These are phyloP conservation scores for Tremella mesenterica DNA, from an alignment of 768 basidiomycete genomes.

Conservation along the genomic window DNA sequence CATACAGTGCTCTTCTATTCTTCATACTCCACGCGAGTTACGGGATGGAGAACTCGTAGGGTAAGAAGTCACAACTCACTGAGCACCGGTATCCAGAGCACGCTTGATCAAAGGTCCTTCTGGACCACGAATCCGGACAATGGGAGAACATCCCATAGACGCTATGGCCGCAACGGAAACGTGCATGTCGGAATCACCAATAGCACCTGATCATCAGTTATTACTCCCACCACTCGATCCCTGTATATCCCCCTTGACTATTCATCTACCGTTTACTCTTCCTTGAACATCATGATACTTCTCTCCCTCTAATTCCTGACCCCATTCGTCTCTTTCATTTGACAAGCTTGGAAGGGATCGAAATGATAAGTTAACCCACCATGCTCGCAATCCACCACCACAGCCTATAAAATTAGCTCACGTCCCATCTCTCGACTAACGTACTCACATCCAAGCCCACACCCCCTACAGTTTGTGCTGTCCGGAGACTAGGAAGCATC, in stretches of 20 bases:
- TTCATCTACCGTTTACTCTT: too few species aligned
- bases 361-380: too few species aligned
- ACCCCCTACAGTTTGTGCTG: conserved; percentile 11
- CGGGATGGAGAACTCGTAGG: too few species aligned
- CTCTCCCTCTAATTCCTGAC: not conserved
- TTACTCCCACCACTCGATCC: too few species aligned
- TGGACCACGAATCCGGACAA: conserved; percentile 16
- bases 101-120: conserved; percentile 19
- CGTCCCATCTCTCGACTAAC: not conserved
- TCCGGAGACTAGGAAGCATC: conserved; percentile 6
- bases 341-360: not conserved
- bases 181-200: conserved; percentile 26
- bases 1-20: too few species aligned
- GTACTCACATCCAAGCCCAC: conserved; percentile 18
- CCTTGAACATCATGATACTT: too few species aligned
- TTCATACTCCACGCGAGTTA: too few species aligned
- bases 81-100: conserved; percentile 25
- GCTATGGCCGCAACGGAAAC: conserved; percentile 18
- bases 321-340: not conserved
- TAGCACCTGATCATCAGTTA: conserved; percentile 3
- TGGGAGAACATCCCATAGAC: conserved; percentile 13
- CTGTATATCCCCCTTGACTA: too few species aligned
- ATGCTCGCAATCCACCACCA: conserved; percentile 21
- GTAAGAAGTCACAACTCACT: too few species aligned
- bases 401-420: not conserved